A percentile compares a stretch with the other conserved stretches of the same genome.
Conservation (phyloP, 83 land plant species). For the Thuja plicata region DNA sequence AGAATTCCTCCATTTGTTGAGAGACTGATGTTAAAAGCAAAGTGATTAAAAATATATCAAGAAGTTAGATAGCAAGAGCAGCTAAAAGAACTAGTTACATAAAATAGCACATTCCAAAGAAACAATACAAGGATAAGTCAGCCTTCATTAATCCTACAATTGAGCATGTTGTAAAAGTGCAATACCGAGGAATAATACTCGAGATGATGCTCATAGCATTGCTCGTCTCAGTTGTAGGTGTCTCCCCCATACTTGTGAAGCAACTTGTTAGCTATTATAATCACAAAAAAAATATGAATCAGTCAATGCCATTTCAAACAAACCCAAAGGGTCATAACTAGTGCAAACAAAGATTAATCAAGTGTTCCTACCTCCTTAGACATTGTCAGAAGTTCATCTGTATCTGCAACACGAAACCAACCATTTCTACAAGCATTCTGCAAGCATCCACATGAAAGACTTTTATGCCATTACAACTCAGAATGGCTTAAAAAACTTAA, state of each 20-base stretch:
- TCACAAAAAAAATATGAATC: conserved; percentile 2
- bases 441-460: background rate
- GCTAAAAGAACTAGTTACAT: background rate
- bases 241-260: conserved; percentile 23
- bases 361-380: conserved; percentile 42
- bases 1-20: background rate
- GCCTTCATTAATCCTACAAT: background rate
- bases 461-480: background rate
- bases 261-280: conserved; percentile 25
- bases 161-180: background rate
- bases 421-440: conserved; percentile 56
- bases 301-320: background rate
- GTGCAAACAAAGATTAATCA: background rate
- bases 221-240: conserved; percentile 9
- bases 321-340: background rate
- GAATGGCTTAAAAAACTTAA: background rate
- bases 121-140: background rate
- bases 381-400: conserved; percentile 33
- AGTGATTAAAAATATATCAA: background rate
- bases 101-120: background rate
- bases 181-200: conserved; percentile 21
- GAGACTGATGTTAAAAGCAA: background rate
- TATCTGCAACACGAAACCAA: conserved; percentile 45
- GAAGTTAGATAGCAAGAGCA: background rate
- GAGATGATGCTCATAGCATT: conserved; percentile 14